phyloP scores from a whole-genome alignment of 1,284 basidiomycete species.

The Waitea zeae region DNA sequence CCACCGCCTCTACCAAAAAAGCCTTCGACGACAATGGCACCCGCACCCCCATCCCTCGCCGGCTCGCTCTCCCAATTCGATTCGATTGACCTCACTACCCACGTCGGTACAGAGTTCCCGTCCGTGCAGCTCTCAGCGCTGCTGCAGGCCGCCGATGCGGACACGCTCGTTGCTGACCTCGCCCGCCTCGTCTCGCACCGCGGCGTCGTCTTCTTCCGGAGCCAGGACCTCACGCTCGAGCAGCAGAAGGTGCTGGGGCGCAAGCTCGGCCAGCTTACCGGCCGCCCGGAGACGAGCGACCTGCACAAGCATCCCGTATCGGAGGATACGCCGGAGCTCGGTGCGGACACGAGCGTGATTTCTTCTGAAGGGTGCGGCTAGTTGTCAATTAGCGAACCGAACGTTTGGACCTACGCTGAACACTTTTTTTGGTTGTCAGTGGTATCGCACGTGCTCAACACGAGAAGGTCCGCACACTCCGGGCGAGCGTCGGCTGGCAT shows the following conservation, averaged over 20 bases:
- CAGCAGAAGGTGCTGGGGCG: slow-evolving; percentile 27
- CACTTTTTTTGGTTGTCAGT: slow-evolving; percentile 10
- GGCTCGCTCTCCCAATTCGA: slow-evolving; percentile 5
- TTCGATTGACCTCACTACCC: slow-evolving; percentile 14
- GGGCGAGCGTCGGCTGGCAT: slow-evolving; percentile 30
- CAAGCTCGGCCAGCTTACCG: slow-evolving; percentile 34
- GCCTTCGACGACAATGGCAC: slow-evolving; percentile 1
- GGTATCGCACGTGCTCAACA: slow-evolving; percentile 21
- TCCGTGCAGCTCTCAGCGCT: slow-evolving; percentile 19
- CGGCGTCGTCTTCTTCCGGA: slow-evolving; percentile 58
- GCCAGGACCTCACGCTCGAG: slow-evolving; percentile 27
- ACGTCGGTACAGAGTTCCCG: slow-evolving; percentile 21
- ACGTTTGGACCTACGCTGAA: not conserved
- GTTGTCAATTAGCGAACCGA: too few species aligned
- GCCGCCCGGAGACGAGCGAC: slow-evolving; percentile 32
- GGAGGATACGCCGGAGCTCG: slow-evolving; percentile 27
- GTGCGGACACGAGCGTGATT: slow-evolving; percentile 30
- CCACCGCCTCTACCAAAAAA: too few species aligned
- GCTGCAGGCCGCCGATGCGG: slow-evolving; percentile 19
- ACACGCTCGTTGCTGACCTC: slow-evolving; percentile 25
- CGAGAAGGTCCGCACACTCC: slow-evolving; percentile 9
- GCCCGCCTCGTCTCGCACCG: slow-evolving; percentile 46
- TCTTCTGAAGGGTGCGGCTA: slow-evolving; percentile 21
- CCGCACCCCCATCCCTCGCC: slow-evolving; percentile 1
- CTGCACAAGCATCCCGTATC: slow-evolving; percentile 55